Conservation (phyloP, 2,329 filamentous ascomycete species). For the Claviceps pusilla region DNA sequence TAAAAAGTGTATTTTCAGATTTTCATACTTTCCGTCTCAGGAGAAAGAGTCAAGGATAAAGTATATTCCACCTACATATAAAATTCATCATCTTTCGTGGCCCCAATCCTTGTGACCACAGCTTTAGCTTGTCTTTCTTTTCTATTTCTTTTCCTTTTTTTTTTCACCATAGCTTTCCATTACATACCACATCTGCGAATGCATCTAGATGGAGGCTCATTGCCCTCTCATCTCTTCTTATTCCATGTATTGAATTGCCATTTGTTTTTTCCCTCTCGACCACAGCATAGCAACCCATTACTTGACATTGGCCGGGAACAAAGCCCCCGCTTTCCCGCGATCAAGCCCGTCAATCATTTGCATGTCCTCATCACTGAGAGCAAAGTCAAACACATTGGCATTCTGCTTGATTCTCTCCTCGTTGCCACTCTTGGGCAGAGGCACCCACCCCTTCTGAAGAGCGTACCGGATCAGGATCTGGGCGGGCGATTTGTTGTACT, state of each 20-base stretch:
- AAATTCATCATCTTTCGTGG: too few relatives aligned
- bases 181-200: too few relatives aligned
- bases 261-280: background rate
- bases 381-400: slow-evolving; percentile 45
- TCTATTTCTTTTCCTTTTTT: too few relatives aligned
- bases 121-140: too few relatives aligned
- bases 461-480: slow-evolving; percentile 56
- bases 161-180: background rate
- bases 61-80: too few relatives aligned
- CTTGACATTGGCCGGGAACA: slow-evolving; percentile 18
- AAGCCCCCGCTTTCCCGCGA: slow-evolving; percentile 14
- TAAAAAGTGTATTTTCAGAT: background rate
- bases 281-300: background rate
- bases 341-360: slow-evolving; percentile 15
- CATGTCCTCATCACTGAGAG: slow-evolving; percentile 43
- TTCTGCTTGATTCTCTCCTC: slow-evolving; percentile 45
- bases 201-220: too few relatives aligned
- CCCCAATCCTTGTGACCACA: too few relatives aligned
- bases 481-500: slow-evolving; percentile 43
- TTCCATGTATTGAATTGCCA: too few relatives aligned
- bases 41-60: background rate
- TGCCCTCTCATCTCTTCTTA: background rate
- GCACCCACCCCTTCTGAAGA: slow-evolving; percentile 55
- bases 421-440: slow-evolving; percentile 51
- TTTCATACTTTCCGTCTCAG: background rate